Evolutionary conservation across 306 rosid species (phyloP).

Genomic region (Sicyos baderoa): DNA sequence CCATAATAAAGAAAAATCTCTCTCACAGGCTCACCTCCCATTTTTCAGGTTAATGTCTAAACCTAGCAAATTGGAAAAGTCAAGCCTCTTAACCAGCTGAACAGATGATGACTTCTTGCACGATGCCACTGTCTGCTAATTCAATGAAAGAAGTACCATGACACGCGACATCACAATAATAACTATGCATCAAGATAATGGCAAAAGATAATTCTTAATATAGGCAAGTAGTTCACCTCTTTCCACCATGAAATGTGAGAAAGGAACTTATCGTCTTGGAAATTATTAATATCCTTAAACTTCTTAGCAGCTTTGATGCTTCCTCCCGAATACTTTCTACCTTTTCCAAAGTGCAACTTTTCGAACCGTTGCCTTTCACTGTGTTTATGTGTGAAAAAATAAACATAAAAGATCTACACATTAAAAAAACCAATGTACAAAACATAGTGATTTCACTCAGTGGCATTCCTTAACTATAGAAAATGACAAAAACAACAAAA

Average conservation of each 20-base stretch:
- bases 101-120: slow-evolving; percentile 69
- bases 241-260: slow-evolving; percentile 85
- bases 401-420: neutral
- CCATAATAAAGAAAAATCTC: neutral
- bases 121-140: slow-evolving; percentile 54
- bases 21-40: slow-evolving; percentile 60
- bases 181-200: neutral
- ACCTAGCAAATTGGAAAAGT: slow-evolving; percentile 82
- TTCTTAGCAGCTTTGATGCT: slow-evolving; percentile 50
- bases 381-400: slow-evolving; percentile 17
- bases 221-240: slow-evolving; percentile 42
- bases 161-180: slow-evolving; percentile 10
- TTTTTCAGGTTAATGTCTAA: slow-evolving; percentile 55
- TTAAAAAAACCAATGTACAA: neutral
- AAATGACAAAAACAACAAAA: neutral
- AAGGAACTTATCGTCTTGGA: slow-evolving; percentile 56
- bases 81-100: slow-evolving; percentile 63
- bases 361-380: slow-evolving; percentile 32
- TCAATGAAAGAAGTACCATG: neutral
- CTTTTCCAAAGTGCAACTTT: slow-evolving; percentile 33
- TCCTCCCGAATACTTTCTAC: slow-evolving; percentile 38
- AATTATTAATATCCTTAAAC: slow-evolving; percentile 28
- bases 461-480: neutral
- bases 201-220: slow-evolving; percentile 1
- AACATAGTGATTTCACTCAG: neutral